Base-by-base conservation (phyloP, 176 grass and related monocot species). In the Lolium rigidum region DNA sequence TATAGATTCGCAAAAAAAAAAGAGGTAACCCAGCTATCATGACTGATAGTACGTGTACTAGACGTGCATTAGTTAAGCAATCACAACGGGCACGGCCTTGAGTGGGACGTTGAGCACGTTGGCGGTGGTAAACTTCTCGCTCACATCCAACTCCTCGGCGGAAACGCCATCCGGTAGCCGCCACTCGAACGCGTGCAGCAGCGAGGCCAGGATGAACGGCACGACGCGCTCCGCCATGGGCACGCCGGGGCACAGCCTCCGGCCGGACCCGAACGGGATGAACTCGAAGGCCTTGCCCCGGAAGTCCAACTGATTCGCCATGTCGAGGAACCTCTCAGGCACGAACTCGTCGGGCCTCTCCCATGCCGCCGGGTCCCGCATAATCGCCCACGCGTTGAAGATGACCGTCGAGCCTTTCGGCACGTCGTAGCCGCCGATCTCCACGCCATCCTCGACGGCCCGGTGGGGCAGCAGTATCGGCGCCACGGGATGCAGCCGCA, bases 161-260 rank as follows among this genome's bases (percentile, higher is more conserved):
- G 49, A 21, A 14, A 84, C 60, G 3, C 87, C 87, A 28, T 83
- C 20, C 5, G 87, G 87, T 25, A 89, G 61, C 50, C 17, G 61
- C 87, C 87, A 70, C 51, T 90, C 84, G 24, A 90, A 90, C 49
- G 39, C 38, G 35, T 81, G 77, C 16, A 87, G 67, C 17, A 90
- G 18, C 44, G 66, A 62, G 18, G 71, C 78, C 31, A 90, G 72
- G 1, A 85, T 4, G 12, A 85, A 63, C 3, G 67, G 77, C 54
- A 90, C 37, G 2, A 90, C 52, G 47, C 26, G 52, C 25, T 54
- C 31, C 21, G 55, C 88, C n/a, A 86, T 52, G 18, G 82, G 56
- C 66, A 80, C 38, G 10, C 88, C 88, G 8, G 88, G 88, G 37
- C 88, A 90, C 5, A 24, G 37, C 70, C 71, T 26, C 22, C 79